These are phyloP conservation scores for Blastocystis sp. DNA, from an alignment of 352 stramenopile genomes.

Conservation along the genomic window DNA sequence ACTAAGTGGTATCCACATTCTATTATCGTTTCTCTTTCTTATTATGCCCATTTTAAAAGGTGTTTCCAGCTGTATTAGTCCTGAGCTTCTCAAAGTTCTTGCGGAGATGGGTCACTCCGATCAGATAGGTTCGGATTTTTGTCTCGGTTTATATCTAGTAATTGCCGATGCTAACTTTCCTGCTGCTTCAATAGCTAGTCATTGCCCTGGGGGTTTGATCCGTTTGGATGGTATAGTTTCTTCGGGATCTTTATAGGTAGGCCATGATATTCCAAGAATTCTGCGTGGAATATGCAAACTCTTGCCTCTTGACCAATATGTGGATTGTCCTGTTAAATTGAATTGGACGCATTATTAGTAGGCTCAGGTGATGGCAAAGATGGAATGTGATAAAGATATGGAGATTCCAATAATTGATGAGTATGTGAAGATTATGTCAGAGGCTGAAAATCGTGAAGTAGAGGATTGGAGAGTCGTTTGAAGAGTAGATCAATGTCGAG, in stretches of 20 bases:
- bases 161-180: constrained; percentile 60
- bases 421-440: constrained; percentile 53
- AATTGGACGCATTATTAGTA: neutral
- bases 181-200: constrained; percentile 50
- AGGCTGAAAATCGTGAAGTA: constrained; percentile 48
- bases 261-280: constrained; percentile 54
- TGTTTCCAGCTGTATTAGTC: constrained; percentile 51
- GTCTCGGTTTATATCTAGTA: neutral
- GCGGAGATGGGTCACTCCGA: constrained; percentile 59
- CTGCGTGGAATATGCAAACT: constrained; percentile 60
- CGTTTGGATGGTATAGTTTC: constrained; percentile 40
- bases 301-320: constrained; percentile 60
- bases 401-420: constrained; percentile 62
- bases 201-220: constrained; percentile 60
- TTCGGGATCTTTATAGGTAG: neutral
- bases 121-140: constrained; percentile 41
- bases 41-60: constrained; percentile 58
- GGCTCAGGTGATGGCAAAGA: constrained; percentile 59
- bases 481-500: constrained; percentile 38
- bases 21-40: neutral
- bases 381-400: constrained; percentile 63
- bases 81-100: constrained; percentile 52
- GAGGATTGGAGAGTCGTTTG: neutral
- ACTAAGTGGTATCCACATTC: neutral
- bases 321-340: constrained; percentile 43